Percentiles rank a stretch among this genome's conserved stretches.
Conservation (phyloP, 1,139 yeast genomes). For the Saccharomycopsis crataegensis region DNA sequence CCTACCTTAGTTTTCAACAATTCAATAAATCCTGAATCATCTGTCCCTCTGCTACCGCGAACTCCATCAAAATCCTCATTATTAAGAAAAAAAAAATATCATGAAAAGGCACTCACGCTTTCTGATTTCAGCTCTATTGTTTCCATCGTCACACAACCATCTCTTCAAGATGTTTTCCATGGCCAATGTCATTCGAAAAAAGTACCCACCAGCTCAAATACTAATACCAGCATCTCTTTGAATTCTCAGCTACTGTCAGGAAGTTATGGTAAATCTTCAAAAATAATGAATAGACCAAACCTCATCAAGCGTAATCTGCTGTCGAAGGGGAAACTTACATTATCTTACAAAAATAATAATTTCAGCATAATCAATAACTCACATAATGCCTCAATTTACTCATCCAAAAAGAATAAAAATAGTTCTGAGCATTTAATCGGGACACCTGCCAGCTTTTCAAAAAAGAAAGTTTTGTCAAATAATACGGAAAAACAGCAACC, state of each 20-base stretch:
- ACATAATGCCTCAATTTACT: no score
- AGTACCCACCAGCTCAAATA: not conserved
- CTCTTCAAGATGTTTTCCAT: slow-evolving; percentile 1
- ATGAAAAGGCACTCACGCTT: not conserved
- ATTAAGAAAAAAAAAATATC: not conserved
- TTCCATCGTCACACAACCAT: slow-evolving; percentile 15
- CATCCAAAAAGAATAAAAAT: no score
- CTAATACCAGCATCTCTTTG: not conserved
- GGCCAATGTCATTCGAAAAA: not conserved
- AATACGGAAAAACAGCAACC: no score
- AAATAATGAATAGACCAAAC: not conserved
- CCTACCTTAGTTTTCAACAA: slow-evolving; percentile 9
- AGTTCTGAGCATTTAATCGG: no score
- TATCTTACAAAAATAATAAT: not conserved
- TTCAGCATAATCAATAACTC: no score
- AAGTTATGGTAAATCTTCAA: not conserved
- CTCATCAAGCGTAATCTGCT: not conserved
- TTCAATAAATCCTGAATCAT: not conserved
- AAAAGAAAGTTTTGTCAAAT: no score
- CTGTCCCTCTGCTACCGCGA: not conserved
- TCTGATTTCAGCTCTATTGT: slow-evolving; percentile 15
- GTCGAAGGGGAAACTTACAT: slow-evolving; percentile 11
- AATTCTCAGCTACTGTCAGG: not conserved
- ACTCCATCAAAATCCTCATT: not conserved
- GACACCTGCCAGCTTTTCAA: no score